phyloP scores from a whole-genome alignment of 2,329 filamentous ascomycete genomes.

The Atkinsonella hypoxylon region DNA sequence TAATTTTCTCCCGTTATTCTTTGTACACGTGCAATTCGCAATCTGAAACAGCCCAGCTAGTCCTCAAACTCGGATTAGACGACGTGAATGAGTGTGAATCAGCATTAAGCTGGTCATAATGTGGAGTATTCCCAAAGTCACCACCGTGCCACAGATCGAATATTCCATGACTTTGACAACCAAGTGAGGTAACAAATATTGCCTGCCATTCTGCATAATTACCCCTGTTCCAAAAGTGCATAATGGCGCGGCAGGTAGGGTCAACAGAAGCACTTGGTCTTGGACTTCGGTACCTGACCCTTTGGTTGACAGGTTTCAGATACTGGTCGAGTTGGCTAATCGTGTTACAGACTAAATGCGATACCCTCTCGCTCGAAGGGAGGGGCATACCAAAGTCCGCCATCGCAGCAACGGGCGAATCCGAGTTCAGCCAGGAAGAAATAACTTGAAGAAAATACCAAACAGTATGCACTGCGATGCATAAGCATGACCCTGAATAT shows the following conservation, averaged over 20 bases:
- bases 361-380: neutral
- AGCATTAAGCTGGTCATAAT: neutral
- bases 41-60: neutral
- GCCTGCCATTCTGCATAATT: neutral
- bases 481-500: slow-evolving; percentile 1
- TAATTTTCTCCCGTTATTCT: too few species aligned
- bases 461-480: neutral
- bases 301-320: slow-evolving; percentile 3
- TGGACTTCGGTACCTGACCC: neutral
- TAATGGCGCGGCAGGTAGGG: neutral
- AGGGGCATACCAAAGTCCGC: neutral
- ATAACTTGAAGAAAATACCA: neutral
- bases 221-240: neutral
- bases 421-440: neutral
- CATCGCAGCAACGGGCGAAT: neutral
- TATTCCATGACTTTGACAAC: neutral
- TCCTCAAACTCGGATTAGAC: neutral
- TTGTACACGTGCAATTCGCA: neutral
- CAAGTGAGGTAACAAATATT: neutral
- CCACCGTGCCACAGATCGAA: neutral
- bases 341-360: slow-evolving; percentile 1
- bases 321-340: neutral
- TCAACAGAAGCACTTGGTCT: neutral
- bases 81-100: neutral
- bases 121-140: neutral